A percentile compares a stretch with the other conserved stretches of the same genome.
These are phyloP conservation scores for Myxozyma udenii DNA, from an alignment of 805 yeast genomes.

Conservation along the genomic window DNA sequence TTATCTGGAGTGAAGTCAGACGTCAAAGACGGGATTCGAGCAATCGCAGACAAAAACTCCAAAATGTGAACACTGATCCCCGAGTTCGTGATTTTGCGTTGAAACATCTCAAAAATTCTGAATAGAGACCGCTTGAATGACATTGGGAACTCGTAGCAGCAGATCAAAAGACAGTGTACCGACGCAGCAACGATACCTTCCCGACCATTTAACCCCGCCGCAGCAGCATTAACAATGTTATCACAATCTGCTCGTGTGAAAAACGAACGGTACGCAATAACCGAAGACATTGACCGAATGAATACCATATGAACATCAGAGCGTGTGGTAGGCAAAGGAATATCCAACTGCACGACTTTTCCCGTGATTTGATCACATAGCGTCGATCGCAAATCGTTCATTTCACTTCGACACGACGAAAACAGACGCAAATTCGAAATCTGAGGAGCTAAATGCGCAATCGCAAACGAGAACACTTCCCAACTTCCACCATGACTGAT, in stretches of 20 bases:
- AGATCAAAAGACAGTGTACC: slow-evolving; percentile 68
- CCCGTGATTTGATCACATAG: slow-evolving; percentile 60
- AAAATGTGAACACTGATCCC: slow-evolving; percentile 69
- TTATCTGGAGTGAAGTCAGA: slow-evolving; percentile 74
- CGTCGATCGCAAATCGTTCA: slow-evolving; percentile 45
- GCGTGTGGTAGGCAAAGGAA: slow-evolving; percentile 49
- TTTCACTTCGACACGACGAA: slow-evolving; percentile 42
- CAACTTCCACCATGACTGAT: slow-evolving; percentile 57
- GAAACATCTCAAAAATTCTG: slow-evolving; percentile 68
- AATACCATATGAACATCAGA: slow-evolving; percentile 65
- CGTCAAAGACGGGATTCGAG: slow-evolving; percentile 63
- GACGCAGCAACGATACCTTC: slow-evolving; percentile 76
- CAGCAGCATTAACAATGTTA: slow-evolving; percentile 56
- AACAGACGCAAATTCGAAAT: slow-evolving; percentile 57
- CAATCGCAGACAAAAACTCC: slow-evolving; percentile 66
- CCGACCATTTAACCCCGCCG: slow-evolving; percentile 67
- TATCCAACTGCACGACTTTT: slow-evolving; percentile 44
- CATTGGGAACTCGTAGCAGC: slow-evolving; percentile 76
- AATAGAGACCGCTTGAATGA: slow-evolving; percentile 59
- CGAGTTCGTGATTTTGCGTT: slow-evolving; percentile 67
- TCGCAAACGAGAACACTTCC: slow-evolving; percentile 65
- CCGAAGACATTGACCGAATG: slow-evolving; percentile 56
- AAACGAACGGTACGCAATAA: slow-evolving; percentile 53
- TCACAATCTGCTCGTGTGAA: slow-evolving; percentile 61
- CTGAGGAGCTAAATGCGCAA: slow-evolving; percentile 71